These are phyloP conservation scores for Alternaria sp. DNA, from an alignment of 2,329 filamentous ascomycete species.

Conservation along the genomic window DNA sequence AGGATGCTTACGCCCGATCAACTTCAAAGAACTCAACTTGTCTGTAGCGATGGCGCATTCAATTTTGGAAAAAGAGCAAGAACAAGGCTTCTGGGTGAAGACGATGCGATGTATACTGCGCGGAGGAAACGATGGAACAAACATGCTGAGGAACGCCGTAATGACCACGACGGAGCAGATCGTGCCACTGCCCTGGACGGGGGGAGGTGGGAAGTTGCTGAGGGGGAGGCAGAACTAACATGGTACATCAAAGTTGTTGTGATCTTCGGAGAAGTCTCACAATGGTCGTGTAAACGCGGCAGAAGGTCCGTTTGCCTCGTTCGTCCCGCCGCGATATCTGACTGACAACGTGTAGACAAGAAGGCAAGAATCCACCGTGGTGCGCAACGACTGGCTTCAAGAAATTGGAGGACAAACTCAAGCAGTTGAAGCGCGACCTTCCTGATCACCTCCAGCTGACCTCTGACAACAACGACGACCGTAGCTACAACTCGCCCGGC, in stretches of 20 bases:
- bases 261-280: slow-evolving; percentile 63
- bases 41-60: slow-evolving; percentile 71
- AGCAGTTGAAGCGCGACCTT: slow-evolving; percentile 60
- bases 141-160: not conserved
- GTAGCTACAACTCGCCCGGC: slow-evolving; percentile 68
- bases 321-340: not conserved
- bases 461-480: slow-evolving; percentile 67
- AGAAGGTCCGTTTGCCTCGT: slow-evolving; percentile 52
- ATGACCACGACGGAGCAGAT: not conserved
- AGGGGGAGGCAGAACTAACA: slow-evolving; percentile 55
- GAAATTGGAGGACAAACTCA: slow-evolving; percentile 59
- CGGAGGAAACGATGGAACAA: slow-evolving; percentile 17
- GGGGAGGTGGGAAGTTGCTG: slow-evolving; percentile 60
- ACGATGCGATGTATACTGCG: slow-evolving; percentile 18
- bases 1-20: slow-evolving; percentile 66
- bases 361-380: slow-evolving; percentile 66
- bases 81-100: slow-evolving; percentile 39
- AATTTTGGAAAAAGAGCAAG: slow-evolving; percentile 65
- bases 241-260: slow-evolving; percentile 61
- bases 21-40: slow-evolving; percentile 66
- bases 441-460: slow-evolving; percentile 65
- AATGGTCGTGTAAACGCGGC: slow-evolving; percentile 65
- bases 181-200: slow-evolving; percentile 39
- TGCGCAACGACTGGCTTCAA: slow-evolving; percentile 61
- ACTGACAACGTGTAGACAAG: slow-evolving; percentile 21